phyloP scores from a whole-genome alignment of 2,329 filamentous ascomycete species.

The Clonostachys byssicola region DNA sequence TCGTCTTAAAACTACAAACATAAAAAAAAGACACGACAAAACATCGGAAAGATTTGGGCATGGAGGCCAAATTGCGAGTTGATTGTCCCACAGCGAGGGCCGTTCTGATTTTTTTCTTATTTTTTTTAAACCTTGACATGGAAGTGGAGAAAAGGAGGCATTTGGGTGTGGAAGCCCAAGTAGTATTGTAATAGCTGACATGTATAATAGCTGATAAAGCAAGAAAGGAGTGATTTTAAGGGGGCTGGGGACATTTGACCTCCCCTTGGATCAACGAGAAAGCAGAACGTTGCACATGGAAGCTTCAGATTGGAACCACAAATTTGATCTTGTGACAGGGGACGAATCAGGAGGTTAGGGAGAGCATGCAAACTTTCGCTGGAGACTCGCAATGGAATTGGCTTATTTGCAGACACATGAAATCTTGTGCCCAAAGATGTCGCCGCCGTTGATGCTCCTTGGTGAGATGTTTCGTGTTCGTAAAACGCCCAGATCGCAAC shows the following conservation, averaged over 20 bases:
- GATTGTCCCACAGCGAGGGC: too few relatives aligned
- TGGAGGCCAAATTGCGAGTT: too few relatives aligned
- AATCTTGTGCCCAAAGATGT: not conserved
- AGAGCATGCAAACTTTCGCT: not conserved
- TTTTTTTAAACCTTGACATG: not conserved
- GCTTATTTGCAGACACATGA: not conserved
- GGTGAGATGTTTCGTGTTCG: too few relatives aligned
- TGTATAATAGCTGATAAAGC: constrained; percentile 8
- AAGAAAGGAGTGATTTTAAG: not conserved
- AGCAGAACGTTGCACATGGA: not conserved
- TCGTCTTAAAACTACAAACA: not conserved
- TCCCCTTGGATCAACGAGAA: not conserved
- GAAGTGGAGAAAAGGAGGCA: constrained; percentile 1
- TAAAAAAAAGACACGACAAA: not conserved
- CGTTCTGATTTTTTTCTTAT: too few relatives aligned
- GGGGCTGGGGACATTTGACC: not conserved
- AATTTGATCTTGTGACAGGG: not conserved
- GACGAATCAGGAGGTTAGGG: not conserved
- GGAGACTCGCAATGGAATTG: not conserved
- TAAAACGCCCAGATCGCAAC: too few relatives aligned
- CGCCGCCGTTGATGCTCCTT: too few relatives aligned
- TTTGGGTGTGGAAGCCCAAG: constrained; percentile 1
- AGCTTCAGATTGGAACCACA: not conserved
- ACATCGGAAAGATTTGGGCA: too few relatives aligned
- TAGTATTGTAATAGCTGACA: constrained; percentile 5